These are phyloP conservation scores for Panicum miliaceum DNA, from an alignment of 176 grass and related monocot species.

Conservation along the genomic window DNA sequence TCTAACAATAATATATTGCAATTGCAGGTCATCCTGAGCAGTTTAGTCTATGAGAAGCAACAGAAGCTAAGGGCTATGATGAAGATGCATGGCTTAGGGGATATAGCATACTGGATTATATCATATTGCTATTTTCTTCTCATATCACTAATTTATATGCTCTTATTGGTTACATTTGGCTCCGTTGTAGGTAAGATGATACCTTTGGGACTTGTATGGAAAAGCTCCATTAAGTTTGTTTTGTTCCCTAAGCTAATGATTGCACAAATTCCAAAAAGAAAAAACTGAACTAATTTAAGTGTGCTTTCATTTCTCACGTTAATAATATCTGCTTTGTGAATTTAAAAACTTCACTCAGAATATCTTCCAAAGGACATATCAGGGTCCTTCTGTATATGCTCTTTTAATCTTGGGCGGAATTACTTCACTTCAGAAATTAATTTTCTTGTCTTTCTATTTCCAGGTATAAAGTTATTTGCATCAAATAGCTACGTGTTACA, in stretches of 20 bases:
- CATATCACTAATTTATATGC: constrained; percentile 63
- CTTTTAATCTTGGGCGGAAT: constrained; percentile 2
- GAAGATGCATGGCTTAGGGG: constrained; percentile 83
- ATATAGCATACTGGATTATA: constrained; percentile 77
- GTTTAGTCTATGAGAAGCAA: constrained; percentile 79
- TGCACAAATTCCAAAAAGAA: not conserved
- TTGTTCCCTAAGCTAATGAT: not conserved
- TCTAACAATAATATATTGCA: not conserved
- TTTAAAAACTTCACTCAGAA: not conserved
- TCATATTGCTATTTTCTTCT: constrained; percentile 71
- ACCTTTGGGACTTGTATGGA: constrained; percentile 1
- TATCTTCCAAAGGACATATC: not conserved
- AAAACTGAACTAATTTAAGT: not conserved
- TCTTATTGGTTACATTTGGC: constrained; percentile 64
- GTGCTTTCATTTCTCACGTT: not conserved
- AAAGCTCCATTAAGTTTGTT: not conserved
- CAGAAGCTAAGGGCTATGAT: constrained; percentile 83
- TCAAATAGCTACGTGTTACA: constrained; percentile 68
- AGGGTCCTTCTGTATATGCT: not conserved
- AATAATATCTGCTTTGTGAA: not conserved
- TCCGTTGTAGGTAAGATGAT: constrained; percentile 54
- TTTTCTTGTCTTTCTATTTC: constrained; percentile 16
- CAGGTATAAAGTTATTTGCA: constrained; percentile 67
- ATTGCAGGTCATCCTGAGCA: constrained; percentile 64
- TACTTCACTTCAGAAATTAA: not conserved